These are phyloP conservation scores for Colletotrichum paranaense DNA, from an alignment of 2,329 filamentous ascomycete genomes.

Conservation along the genomic window DNA sequence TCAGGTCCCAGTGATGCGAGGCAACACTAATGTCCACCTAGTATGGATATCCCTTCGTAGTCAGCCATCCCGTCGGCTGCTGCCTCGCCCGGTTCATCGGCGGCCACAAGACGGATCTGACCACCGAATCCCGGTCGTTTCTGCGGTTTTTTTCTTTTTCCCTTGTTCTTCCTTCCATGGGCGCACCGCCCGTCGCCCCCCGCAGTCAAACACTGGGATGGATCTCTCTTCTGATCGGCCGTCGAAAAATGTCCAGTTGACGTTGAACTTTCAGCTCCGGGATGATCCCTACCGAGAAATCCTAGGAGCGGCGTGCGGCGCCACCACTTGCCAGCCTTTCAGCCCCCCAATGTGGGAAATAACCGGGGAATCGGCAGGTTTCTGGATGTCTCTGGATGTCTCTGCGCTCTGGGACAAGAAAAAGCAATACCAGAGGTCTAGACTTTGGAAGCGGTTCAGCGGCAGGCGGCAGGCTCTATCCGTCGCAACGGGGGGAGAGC, in stretches of 20 bases:
- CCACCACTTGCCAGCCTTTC: background rate
- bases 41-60: background rate
- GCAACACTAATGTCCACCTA: background rate
- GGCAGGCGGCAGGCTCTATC: constrained; percentile 2
- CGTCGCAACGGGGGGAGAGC: background rate
- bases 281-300: constrained; percentile 15
- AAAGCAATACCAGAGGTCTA: constrained; percentile 25
- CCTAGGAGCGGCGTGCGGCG: background rate
- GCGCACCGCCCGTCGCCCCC: constrained; percentile 3
- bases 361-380: constrained; percentile 20
- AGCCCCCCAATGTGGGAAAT: constrained; percentile 11
- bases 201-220: constrained; percentile 26
- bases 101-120: constrained; percentile 16
- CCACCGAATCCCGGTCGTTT: constrained; percentile 10
- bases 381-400: constrained; percentile 1
- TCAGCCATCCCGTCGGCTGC: background rate
- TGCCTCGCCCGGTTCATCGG: constrained; percentile 2
- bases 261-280: constrained; percentile 5
- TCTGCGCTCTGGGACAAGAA: constrained; percentile 13
- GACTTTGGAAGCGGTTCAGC: background rate
- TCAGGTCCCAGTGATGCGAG: background rate
- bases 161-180: background rate
- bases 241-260: constrained; percentile 8
- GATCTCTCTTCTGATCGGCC: constrained; percentile 16
- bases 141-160: background rate